A percentile compares a stretch with the other conserved stretches of the same genome.
These are phyloP conservation scores for Fraxinus excelsior DNA, from an alignment of 257 asterid species.

Conservation along the genomic window DNA sequence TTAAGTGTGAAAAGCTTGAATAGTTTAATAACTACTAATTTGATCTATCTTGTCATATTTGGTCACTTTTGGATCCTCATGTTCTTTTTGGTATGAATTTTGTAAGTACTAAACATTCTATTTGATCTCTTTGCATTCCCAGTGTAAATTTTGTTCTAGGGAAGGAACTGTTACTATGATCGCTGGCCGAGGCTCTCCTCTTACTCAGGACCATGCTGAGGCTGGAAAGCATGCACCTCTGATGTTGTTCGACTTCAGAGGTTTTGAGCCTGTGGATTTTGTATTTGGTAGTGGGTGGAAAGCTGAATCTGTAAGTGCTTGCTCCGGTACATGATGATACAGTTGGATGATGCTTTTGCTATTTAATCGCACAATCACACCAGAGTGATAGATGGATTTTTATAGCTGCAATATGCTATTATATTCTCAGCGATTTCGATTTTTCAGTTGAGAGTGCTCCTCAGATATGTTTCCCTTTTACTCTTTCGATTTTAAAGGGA, in stretches of 20 bases:
- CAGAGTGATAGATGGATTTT: background rate
- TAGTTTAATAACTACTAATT: background rate
- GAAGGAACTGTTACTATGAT: constrained; percentile 82
- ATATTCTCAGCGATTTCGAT: background rate
- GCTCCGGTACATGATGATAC: background rate
- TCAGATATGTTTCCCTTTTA: background rate
- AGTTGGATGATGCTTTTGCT: background rate
- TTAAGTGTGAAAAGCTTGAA: background rate
- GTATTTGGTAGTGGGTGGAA: constrained; percentile 76
- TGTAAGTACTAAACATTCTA: background rate
- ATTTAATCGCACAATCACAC: background rate
- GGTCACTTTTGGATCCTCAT: constrained; percentile 16
- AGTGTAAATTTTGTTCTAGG: constrained; percentile 93
- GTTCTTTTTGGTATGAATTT: constrained; percentile 10
- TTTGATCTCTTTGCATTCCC: constrained; percentile 25
- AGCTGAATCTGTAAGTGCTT: constrained; percentile 74
- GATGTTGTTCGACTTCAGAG: constrained; percentile 73
- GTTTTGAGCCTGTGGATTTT: constrained; percentile 75
- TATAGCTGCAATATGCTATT: background rate
- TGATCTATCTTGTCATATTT: constrained; percentile 10
- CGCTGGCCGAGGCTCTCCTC: constrained; percentile 72
- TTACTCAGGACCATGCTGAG: constrained; percentile 62
- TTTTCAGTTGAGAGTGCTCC: background rate
- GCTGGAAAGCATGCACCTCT: constrained; percentile 55
- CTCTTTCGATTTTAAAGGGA: background rate